These are phyloP conservation scores for Datura wrightii DNA, from an alignment of 257 asterid genomes.

Conservation along the genomic window DNA sequence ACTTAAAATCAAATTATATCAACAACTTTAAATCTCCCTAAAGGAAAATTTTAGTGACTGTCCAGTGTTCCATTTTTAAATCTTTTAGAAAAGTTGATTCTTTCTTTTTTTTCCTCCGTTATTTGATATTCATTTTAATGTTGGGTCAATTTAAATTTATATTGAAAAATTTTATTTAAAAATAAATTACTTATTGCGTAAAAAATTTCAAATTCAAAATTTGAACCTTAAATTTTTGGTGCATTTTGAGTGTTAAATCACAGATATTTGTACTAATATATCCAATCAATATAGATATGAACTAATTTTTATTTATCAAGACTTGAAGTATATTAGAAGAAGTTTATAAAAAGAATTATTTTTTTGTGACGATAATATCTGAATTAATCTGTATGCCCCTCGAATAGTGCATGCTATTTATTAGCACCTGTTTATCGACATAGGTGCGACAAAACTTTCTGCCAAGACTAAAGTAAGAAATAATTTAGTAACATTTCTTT, in stretches of 20 bases:
- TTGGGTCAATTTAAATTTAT: not conserved
- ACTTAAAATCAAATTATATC: not conserved
- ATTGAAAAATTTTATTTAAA: not conserved
- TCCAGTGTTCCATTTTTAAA: conserved; percentile 43
- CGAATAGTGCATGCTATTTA: not conserved
- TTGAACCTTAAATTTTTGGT: too few relatives aligned
- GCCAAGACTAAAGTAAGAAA: not conserved
- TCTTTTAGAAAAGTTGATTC: not conserved
- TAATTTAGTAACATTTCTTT: not conserved
- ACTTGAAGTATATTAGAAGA: too few relatives aligned
- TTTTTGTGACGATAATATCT: too few relatives aligned
- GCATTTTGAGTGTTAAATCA: not conserved
- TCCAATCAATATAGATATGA: not conserved
- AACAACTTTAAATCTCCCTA: not conserved
- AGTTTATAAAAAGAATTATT: too few relatives aligned
- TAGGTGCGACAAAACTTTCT: not conserved
- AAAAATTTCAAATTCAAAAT: too few relatives aligned
- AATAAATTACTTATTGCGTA: not conserved
- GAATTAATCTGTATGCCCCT: too few relatives aligned
- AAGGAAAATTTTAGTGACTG: conserved; percentile 37
- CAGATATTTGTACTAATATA: not conserved
- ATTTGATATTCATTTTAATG: not conserved
- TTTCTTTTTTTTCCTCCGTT: not conserved
- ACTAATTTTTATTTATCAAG: not conserved
- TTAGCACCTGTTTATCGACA: not conserved